A percentile compares a stretch with the other conserved stretches of the same genome.
Evolutionary conservation across 1,284 basidiomycete genomes (phyloP).

Genomic region (Cryptococcus deneoformans): DNA sequence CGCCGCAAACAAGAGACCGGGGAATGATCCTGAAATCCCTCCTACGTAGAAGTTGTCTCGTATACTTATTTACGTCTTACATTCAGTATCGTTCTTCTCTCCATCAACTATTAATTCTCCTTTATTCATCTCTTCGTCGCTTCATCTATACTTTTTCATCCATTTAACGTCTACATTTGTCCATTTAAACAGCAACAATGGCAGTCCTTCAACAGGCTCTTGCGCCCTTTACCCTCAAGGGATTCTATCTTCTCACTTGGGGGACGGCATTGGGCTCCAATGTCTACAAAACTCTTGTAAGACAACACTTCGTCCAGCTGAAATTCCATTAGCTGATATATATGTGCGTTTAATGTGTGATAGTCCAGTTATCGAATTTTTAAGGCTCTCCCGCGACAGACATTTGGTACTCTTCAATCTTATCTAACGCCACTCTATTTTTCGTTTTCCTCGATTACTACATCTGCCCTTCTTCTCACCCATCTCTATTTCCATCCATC

Average conservation of each 20-base stretch:
- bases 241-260: conserved; percentile 50
- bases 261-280: conserved; percentile 47
- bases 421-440: conserved; percentile 74
- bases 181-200: conserved; percentile 18
- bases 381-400: conserved; percentile 55
- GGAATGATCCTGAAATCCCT: too few species aligned
- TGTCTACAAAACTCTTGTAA: conserved; percentile 43
- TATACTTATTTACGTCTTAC: not conserved
- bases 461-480: conserved; percentile 58
- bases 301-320: conserved; percentile 12
- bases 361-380: conserved; percentile 29
- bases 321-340: not conserved
- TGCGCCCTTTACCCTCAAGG: conserved; percentile 48
- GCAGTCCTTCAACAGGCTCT: conserved; percentile 26
- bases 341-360: not conserved
- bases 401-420: conserved; percentile 73
- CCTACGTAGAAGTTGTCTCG: too few species aligned
- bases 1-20: too few species aligned
- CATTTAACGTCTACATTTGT: not conserved
- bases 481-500: conserved; percentile 66
- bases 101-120: too few species aligned
- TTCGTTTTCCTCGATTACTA: conserved; percentile 58
- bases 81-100: not conserved
- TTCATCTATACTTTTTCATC: not conserved
- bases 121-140: not conserved